Conservation (phyloP, 192 early-diverging fungal species). For the Kickxella alabastrina region DNA sequence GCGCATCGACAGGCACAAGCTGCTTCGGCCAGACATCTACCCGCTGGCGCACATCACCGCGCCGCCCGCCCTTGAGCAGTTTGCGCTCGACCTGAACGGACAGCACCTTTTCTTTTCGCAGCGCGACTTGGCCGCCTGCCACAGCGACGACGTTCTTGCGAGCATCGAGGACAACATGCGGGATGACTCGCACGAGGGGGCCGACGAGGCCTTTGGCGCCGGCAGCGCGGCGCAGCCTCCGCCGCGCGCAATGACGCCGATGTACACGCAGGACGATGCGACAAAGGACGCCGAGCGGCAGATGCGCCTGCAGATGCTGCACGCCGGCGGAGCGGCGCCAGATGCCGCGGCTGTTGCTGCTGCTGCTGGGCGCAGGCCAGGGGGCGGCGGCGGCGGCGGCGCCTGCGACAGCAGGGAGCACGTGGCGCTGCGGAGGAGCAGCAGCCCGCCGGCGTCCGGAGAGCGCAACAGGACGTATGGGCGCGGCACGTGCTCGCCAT, state of each 20-base stretch:
- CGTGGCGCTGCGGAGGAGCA: constrained; percentile 28
- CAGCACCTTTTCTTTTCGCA: constrained; percentile 66
- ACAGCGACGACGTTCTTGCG: neutral
- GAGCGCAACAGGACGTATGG: constrained; percentile 6
- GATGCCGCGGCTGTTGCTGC: neutral
- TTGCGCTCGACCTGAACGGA: constrained; percentile 77
- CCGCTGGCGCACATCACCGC: constrained; percentile 71
- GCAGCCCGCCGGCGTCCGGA: constrained; percentile 32
- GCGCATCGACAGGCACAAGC: constrained; percentile 52
- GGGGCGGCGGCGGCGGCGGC: neutral
- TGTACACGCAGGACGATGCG: constrained; percentile 46
- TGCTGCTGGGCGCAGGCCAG: neutral
- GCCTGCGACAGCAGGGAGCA: neutral
- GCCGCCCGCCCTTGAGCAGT: constrained; percentile 72
- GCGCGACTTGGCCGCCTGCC: constrained; percentile 35
- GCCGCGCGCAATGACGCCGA: constrained; percentile 46
- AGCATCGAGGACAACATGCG: constrained; percentile 11
- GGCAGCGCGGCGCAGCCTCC: constrained; percentile 2
- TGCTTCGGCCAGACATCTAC: constrained; percentile 61
- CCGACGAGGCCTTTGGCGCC: neutral
- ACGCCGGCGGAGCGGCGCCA: neutral
- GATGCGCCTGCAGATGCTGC: constrained; percentile 7
- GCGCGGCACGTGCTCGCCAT: constrained; percentile 21
- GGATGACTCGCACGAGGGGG: constrained; percentile 15
- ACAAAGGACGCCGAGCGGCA: constrained; percentile 8